These are phyloP conservation scores for Diphasiastrum complanatum DNA, from an alignment of 83 land plant genomes.

Conservation along the genomic window DNA sequence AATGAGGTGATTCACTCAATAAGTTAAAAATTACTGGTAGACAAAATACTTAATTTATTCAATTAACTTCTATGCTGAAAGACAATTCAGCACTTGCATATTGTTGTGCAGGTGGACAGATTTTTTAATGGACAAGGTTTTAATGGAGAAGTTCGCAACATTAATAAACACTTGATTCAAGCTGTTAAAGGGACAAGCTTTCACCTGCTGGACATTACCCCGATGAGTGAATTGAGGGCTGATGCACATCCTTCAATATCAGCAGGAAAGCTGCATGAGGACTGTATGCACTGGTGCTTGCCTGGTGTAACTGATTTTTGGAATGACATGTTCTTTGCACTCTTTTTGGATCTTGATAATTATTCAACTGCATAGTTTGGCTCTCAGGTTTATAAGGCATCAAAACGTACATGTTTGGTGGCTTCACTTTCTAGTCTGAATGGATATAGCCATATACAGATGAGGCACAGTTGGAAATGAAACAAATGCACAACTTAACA, in stretches of 20 bases:
- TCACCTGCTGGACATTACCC: constrained; percentile 56
- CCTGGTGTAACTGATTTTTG: constrained; percentile 84
- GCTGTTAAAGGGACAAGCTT: constrained; percentile 51
- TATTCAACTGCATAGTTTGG: no score
- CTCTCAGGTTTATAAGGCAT: no score
- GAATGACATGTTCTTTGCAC: constrained; percentile 60
- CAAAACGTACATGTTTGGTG: no score
- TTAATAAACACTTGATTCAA: constrained; percentile 51
- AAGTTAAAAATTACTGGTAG: no score
- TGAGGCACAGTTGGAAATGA: no score
- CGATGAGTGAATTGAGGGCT: constrained; percentile 77
- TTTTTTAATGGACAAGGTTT: constrained; percentile 53
- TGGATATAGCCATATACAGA: no score
- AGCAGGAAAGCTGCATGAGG: constrained; percentile 87
- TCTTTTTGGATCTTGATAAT: no score
- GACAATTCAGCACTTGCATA: background rate
- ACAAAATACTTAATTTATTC: background rate
- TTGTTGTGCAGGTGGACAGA: constrained; percentile 51
- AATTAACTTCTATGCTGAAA: background rate
- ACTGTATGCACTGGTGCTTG: constrained; percentile 97
- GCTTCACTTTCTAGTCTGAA: no score
- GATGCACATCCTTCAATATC: constrained; percentile 78
- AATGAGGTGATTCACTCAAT: no score
- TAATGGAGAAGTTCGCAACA: constrained; percentile 58
- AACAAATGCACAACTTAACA: no score